phyloP scores from a whole-genome alignment of 2,329 filamentous ascomycete genomes.

The Trichoderma lentiforme region DNA sequence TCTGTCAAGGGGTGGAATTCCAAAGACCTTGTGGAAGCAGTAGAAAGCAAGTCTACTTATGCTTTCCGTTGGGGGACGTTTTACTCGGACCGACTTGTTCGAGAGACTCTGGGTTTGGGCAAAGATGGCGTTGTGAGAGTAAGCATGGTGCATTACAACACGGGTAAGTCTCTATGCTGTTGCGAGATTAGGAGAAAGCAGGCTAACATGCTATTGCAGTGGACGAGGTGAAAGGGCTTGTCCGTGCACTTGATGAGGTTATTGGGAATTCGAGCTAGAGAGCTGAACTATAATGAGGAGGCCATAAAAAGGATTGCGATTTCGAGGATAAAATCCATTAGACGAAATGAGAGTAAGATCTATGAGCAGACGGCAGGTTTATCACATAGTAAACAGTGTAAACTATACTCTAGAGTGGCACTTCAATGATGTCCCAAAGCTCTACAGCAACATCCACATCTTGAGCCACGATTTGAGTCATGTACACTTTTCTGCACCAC shows the following conservation, averaged over 20 bases:
- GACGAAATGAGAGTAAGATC: background rate
- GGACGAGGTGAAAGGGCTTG: constrained; percentile 53
- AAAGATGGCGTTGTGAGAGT: constrained; percentile 63
- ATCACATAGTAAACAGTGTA: background rate
- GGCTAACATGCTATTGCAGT: constrained; percentile 35
- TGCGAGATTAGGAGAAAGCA: constrained; percentile 1
- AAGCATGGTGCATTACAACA: constrained; percentile 74
- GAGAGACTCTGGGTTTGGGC: constrained; percentile 56
- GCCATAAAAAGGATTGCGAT: no score
- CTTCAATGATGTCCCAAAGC: background rate
- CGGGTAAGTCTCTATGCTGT: constrained; percentile 43
- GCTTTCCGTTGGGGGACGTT: constrained; percentile 67
- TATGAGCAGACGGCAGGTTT: background rate
- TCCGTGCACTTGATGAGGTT: constrained; percentile 49
- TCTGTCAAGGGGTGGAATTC: constrained; percentile 55
- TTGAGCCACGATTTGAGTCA: background rate
- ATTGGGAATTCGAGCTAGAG: background rate
- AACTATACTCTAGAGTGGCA: background rate
- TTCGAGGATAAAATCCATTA: background rate
- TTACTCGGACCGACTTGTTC: constrained; percentile 61
- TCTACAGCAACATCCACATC: background rate
- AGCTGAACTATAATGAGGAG: background rate
- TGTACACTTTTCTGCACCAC: background rate
- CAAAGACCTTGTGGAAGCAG: constrained; percentile 56
- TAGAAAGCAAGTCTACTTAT: constrained; percentile 57